Evolutionary conservation across 2,329 filamentous ascomycete species (phyloP).

Genomic region (Aspergillus fructus): DNA sequence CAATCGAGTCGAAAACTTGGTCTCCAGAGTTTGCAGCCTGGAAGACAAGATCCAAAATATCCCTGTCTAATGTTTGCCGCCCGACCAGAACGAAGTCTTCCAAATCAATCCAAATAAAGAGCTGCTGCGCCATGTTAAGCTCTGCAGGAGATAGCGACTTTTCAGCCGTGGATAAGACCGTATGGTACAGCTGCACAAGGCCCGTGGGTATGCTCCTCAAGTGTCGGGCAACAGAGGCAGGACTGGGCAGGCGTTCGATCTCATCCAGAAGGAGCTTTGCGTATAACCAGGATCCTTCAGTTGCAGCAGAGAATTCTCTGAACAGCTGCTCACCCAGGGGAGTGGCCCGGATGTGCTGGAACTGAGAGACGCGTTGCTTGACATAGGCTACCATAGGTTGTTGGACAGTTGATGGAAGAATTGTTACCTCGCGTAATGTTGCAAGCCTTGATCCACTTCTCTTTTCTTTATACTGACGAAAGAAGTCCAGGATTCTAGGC

Average conservation of each 20-base stretch:
- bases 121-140: not conserved
- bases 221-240: not conserved
- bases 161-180: not conserved
- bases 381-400: not conserved
- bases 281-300: not conserved
- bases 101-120: not conserved
- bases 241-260: not conserved
- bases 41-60: not conserved
- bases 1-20: not conserved
- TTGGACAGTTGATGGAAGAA: not conserved
- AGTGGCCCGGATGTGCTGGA: not conserved
- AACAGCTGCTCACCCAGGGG: not conserved
- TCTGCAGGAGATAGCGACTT: not conserved
- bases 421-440: not conserved
- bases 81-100: not conserved
- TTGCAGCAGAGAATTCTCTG: not conserved
- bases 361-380: not conserved
- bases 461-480: not conserved
- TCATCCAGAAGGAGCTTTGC: not conserved
- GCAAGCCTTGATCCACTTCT: not conserved
- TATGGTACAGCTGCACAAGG: not conserved
- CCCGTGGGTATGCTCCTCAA: not conserved
- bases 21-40: not conserved
- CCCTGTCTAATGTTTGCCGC: not conserved
- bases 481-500: not conserved